Conservation (phyloP, 345 rosid genomes). For the Acer saccharum region DNA sequence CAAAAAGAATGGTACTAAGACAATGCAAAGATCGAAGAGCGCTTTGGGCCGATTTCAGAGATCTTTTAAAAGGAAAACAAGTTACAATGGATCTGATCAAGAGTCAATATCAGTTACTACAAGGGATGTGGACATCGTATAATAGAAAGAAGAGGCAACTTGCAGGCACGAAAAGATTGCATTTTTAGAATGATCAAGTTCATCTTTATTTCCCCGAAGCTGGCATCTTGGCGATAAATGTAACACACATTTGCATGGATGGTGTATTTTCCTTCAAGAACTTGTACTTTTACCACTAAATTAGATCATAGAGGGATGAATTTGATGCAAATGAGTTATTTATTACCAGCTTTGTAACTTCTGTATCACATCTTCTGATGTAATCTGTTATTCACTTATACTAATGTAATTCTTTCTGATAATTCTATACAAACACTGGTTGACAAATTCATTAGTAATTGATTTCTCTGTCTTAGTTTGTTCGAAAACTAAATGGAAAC, state of each 20-base stretch:
- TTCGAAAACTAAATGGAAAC: too few relatives aligned
- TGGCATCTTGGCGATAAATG: background rate
- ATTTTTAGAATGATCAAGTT: background rate
- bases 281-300: background rate
- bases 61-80: slow-evolving; percentile 60
- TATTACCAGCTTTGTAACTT: background rate
- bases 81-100: slow-evolving; percentile 51
- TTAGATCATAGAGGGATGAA: background rate
- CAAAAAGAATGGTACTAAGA: slow-evolving; percentile 42
- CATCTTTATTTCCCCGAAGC: background rate
- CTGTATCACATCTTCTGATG: background rate
- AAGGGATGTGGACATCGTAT: slow-evolving; percentile 46
- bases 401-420: background rate
- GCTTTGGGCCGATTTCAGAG: slow-evolving; percentile 54
- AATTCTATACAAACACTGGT: background rate
- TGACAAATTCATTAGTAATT: background rate
- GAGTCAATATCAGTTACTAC: slow-evolving; percentile 35
- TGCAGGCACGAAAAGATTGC: background rate
- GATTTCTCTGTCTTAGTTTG: background rate
- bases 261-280: background rate
- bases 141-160: slow-evolving; percentile 6
- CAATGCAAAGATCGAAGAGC: slow-evolving; percentile 54
- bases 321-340: background rate
- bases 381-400: too few relatives aligned
- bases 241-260: background rate